Evolutionary conservation across 2,329 filamentous ascomycete genomes (phyloP), one percentile per base, ranked within the genome.

Genomic region (Fusarium subtropicale): DNA sequence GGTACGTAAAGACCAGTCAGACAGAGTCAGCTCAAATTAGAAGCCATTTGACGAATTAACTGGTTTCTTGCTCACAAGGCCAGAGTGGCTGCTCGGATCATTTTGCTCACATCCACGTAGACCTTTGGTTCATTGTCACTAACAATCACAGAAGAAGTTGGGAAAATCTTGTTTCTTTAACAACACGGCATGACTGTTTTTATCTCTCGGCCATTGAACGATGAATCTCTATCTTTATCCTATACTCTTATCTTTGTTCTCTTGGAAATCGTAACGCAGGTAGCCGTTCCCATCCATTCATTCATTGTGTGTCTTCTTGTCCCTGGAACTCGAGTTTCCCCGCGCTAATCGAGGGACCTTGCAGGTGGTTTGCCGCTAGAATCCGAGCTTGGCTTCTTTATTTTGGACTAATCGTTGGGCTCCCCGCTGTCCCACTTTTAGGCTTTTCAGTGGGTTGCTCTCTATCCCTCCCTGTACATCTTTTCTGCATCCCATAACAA

Each of bases 301-400:
- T 42, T 47, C 18, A 34, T 39, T 51, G 28, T 53, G 30, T 24
- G 24, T 41, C 31, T 22, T 66, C 31, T 44, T 34, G 10, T 31
- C 36, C 39, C 33, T 51, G 30, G 24, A 44, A 42, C 24, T 45
- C 41, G 52, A 36, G 20, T 53, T 56, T 46, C 68, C 68, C 68
- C 60, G 68, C 68, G 68, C 68, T 71, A 71, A 68, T 69, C 50
- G 28, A 62, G 38, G 68, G 68, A 56, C 59, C 68, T 69, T 71
- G 68, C 68, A 71, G 67, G 55, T 53, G 26, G 45, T 44, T 46
- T 71, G 56, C 55, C 68, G 45, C 68, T 65, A 71, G 64, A 71
- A 66, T 50, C 28, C 47, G 55, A 53, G 50, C 50, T 44, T 53
- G 30, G 34, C 51, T 56, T 54, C 38, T 58, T 5, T 20, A 5